These are phyloP conservation scores for Leishmania aethiopica DNA, from an alignment of 208 protist genomes.

Conservation along the genomic window DNA sequence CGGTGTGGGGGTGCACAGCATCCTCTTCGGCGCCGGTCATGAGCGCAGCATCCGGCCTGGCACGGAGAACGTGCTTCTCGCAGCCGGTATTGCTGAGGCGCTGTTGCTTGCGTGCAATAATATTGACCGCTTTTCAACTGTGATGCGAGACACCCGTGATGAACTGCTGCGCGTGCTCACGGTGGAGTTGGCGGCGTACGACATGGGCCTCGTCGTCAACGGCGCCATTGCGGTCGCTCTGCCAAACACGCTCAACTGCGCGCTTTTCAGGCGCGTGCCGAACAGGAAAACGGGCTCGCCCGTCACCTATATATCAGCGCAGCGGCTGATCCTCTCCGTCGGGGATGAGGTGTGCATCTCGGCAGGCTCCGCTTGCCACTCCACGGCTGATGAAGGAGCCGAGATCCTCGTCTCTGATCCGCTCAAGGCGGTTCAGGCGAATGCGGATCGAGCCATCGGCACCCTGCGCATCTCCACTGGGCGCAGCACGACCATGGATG, in stretches of 20 bases:
- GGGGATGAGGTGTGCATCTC: conserved; percentile 84
- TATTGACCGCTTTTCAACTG: conserved; percentile 33
- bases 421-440: conserved; percentile 66
- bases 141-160: conserved; percentile 66
- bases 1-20: conserved; percentile 58
- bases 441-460: conserved; percentile 61
- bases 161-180: conserved; percentile 61
- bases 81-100: conserved; percentile 76
- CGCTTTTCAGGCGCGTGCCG: conserved; percentile 56
- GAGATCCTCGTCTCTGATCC: conserved; percentile 65
- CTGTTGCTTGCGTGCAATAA: conserved; percentile 50
- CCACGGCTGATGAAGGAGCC: conserved; percentile 43
- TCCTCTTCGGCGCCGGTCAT: conserved; percentile 83
- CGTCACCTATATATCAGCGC: conserved; percentile 75
- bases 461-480: conserved; percentile 84
- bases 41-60: conserved; percentile 81
- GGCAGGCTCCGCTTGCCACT: conserved; percentile 86
- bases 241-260: conserved; percentile 89
- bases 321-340: conserved; percentile 58
- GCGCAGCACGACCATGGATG: conserved; percentile 59
- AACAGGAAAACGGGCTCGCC: conserved; percentile 30
- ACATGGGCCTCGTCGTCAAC: conserved; percentile 80
- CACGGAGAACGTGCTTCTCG: conserved; percentile 87
- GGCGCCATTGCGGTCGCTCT: conserved; percentile 52
- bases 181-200: conserved; percentile 47